phyloP scores from a whole-genome alignment of 768 basidiomycete species.

The Rhizopogon rudus region DNA sequence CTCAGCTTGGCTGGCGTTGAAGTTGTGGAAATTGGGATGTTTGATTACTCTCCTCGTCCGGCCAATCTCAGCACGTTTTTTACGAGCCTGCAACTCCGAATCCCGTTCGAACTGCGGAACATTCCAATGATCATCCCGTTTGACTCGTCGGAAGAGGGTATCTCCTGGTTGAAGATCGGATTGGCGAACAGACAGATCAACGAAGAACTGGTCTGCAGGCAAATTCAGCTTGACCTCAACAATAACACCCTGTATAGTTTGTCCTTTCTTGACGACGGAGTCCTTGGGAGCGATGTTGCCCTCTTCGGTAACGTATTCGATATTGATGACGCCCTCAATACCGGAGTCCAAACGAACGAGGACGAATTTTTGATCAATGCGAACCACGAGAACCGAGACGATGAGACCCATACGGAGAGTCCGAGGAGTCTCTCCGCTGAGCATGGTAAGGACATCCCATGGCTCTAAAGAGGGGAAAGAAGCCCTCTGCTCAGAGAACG shows the following conservation, averaged over 20 bases:
- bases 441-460: constrained; percentile 91
- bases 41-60: constrained; percentile 84
- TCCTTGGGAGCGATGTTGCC: constrained; percentile 34
- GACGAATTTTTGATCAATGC: constrained; percentile 47
- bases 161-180: constrained; percentile 61
- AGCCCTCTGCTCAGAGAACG: constrained; percentile 72
- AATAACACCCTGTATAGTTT: constrained; percentile 76
- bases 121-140: constrained; percentile 63
- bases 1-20: constrained; percentile 88
- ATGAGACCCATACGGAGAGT: constrained; percentile 79
- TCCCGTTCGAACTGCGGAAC: constrained; percentile 60
- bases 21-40: constrained; percentile 97
- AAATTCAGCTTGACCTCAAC: constrained; percentile 64
- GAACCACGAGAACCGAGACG: constrained; percentile 67
- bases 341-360: constrained; percentile 88
- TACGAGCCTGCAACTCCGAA: constrained; percentile 66
- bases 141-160: constrained; percentile 52
- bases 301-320: constrained; percentile 54
- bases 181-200: constrained; percentile 71
- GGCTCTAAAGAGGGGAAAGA: constrained; percentile 58
- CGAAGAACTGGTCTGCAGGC: constrained; percentile 54
- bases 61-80: constrained; percentile 81
- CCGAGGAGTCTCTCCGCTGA: constrained; percentile 83
- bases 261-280: constrained; percentile 62
- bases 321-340: constrained; percentile 74